Conservation (phyloP, 129 eudicot genomes). For the Helichrysum umbraculigerum region DNA sequence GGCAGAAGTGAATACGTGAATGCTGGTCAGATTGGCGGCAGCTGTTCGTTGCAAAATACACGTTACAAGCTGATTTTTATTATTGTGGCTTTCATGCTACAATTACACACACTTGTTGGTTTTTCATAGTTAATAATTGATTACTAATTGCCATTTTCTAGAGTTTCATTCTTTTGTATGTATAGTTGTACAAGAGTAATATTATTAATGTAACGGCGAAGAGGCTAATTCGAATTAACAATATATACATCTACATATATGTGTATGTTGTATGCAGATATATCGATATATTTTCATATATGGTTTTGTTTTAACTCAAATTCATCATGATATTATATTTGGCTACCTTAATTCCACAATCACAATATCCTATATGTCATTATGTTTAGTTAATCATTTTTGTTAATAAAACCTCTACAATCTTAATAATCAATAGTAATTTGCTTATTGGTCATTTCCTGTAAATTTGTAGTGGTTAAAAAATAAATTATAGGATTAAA, state of each 20-base stretch:
- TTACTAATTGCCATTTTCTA: constrained; percentile 16
- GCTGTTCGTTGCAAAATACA: constrained; percentile 35
- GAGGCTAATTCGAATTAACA: constrained; percentile 26
- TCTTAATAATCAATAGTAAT: too few relatives aligned
- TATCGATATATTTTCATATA: too few relatives aligned
- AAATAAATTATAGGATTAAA: too few relatives aligned
- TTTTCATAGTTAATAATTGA: constrained; percentile 24
- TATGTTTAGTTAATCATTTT: too few relatives aligned
- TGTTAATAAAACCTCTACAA: too few relatives aligned
- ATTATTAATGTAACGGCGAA: constrained; percentile 23
- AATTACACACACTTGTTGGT: constrained; percentile 15
- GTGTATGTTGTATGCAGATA: background rate
- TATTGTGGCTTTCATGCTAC: constrained; percentile 40
- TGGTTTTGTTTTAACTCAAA: too few relatives aligned
- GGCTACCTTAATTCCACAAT: too few relatives aligned
- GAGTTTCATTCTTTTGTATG: constrained; percentile 33
- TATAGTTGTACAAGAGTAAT: constrained; percentile 32
- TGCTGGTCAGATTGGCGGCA: constrained; percentile 60
- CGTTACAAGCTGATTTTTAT: constrained; percentile 29
- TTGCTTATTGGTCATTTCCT: too few relatives aligned
- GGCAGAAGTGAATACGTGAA: constrained; percentile 64
- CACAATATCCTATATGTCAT: too few relatives aligned
- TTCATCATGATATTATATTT: too few relatives aligned
- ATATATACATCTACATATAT: constrained; percentile 24
- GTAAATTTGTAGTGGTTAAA: too few relatives aligned